phyloP scores from a whole-genome alignment of 306 rosid species.

The Quercus ilex region DNA sequence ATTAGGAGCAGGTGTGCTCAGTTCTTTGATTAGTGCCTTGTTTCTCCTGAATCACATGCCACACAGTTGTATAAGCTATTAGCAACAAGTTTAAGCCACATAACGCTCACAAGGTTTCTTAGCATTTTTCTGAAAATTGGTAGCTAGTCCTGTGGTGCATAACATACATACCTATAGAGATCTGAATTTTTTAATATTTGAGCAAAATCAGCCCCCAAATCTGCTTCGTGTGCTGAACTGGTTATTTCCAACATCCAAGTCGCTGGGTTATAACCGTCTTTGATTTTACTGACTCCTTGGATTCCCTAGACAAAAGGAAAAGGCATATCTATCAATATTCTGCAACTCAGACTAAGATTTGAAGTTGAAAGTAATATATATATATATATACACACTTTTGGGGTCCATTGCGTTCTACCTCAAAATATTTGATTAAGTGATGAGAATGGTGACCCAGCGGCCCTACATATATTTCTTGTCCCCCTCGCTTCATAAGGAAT shows the following conservation, averaged over 20 bases:
- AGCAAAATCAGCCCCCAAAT: slow-evolving; percentile 40
- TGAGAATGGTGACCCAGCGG: slow-evolving; percentile 43
- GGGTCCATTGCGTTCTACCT: slow-evolving; percentile 18
- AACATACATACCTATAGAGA: slow-evolving; percentile 27
- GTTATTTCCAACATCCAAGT: slow-evolving; percentile 55
- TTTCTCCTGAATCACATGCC: slow-evolving; percentile 49
- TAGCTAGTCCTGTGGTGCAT: background rate
- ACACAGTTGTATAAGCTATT: background rate
- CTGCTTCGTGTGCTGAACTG: slow-evolving; percentile 36
- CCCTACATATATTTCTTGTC: slow-evolving; percentile 47
- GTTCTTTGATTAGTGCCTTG: slow-evolving; percentile 45
- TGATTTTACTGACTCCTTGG: slow-evolving; percentile 31
- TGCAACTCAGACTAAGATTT: background rate
- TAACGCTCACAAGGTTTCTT: too few species aligned
- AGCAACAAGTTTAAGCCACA: background rate
- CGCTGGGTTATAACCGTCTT: slow-evolving; percentile 41
- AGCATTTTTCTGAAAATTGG: too few species aligned
- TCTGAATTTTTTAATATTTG: slow-evolving; percentile 33
- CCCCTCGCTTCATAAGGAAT: slow-evolving; percentile 43
- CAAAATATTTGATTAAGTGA: slow-evolving; percentile 36
- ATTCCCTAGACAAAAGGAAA: slow-evolving; percentile 25
- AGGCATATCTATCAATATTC: background rate
- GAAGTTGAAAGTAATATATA: background rate
- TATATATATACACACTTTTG: too few species aligned
- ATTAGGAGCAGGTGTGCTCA: slow-evolving; percentile 50